These are phyloP conservation scores for Lasiodiplodia hormozganensis DNA, from an alignment of 2,329 filamentous ascomycete genomes.

Conservation along the genomic window DNA sequence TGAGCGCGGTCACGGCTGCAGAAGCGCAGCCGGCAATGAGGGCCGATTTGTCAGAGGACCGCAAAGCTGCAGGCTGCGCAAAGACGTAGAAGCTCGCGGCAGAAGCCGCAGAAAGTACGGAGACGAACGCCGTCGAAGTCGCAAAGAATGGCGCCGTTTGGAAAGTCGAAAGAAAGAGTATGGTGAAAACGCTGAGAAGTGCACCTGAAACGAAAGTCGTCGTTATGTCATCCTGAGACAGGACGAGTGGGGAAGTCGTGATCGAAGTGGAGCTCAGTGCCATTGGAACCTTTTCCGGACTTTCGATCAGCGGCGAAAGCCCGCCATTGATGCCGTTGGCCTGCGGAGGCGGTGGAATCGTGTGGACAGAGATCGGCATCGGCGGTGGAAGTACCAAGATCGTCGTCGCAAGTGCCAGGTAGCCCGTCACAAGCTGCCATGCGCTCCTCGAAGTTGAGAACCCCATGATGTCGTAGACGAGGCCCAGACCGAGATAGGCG, in stretches of 20 bases:
- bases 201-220: conserved; percentile 52
- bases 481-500: conserved; percentile 42
- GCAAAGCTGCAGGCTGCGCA: conserved; percentile 50
- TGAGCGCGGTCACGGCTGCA: conserved; percentile 36
- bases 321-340: conserved; percentile 3
- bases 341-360: conserved; percentile 16
- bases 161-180: conserved; percentile 44
- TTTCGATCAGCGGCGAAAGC: conserved; percentile 27
- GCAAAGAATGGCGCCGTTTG: conserved; percentile 43
- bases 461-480: conserved; percentile 43
- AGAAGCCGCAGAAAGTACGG: conserved; percentile 50
- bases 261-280: conserved; percentile 1
- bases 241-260: conserved; percentile 41
- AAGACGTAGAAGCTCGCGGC: conserved; percentile 53
- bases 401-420: conserved; percentile 54
- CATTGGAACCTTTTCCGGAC: conserved; percentile 17
- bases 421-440: conserved; percentile 50
- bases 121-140: conserved; percentile 45
- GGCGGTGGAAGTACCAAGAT: conserved; percentile 59
- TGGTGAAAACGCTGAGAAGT: conserved; percentile 44
- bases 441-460: conserved; percentile 32
- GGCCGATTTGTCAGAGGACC: conserved; percentile 45
- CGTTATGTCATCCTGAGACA: conserved; percentile 48
- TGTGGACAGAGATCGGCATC: conserved; percentile 43
- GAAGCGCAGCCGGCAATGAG: conserved; percentile 41